A percentile compares a stretch with the other conserved stretches of the same genome.
Conservation (phyloP, 805 yeast species). For the Sugiyamaella chiloensis region DNA sequence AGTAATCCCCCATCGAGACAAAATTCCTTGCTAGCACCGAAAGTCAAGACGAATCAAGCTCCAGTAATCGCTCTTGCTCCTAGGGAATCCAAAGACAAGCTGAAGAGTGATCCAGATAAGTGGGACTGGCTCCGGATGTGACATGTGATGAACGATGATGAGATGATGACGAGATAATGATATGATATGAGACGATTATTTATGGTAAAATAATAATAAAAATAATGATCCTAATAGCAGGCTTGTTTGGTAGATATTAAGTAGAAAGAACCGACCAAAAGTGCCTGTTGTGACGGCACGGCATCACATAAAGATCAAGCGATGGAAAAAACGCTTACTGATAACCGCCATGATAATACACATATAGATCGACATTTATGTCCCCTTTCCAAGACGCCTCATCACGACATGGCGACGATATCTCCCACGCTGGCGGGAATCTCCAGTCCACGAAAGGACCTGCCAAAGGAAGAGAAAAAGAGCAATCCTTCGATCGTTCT, state of each 20-base stretch:
- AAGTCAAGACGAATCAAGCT: too few species aligned
- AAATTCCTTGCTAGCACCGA: slow-evolving; percentile 9
- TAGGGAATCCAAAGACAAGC: slow-evolving; percentile 10
- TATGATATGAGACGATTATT: slow-evolving; percentile 1
- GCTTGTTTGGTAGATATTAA: too few species aligned
- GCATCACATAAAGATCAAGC: too few species aligned
- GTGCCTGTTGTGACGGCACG: too few species aligned
- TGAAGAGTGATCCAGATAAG: slow-evolving; percentile 16
- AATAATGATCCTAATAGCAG: background rate
- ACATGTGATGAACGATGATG: background rate
- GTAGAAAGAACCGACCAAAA: too few species aligned
- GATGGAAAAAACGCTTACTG: too few species aligned
- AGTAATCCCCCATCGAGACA: slow-evolving; percentile 11
- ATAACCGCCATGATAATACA: too few species aligned
- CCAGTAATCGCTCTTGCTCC: background rate
- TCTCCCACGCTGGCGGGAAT: slow-evolving; percentile 1
- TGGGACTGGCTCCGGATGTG: slow-evolving; percentile 30
- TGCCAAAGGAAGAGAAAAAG: background rate
- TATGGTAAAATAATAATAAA: background rate
- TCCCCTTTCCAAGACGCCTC: too few species aligned
- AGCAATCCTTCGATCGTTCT: slow-evolving; percentile 17
- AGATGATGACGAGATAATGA: slow-evolving; percentile 7
- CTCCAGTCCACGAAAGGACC: slow-evolving; percentile 11
- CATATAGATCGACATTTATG: background rate
- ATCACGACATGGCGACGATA: background rate